A percentile compares a stretch with the other conserved stretches of the same genome.
These are phyloP conservation scores for Bauhinia variegata DNA, from an alignment of 306 rosid species.

Conservation along the genomic window DNA sequence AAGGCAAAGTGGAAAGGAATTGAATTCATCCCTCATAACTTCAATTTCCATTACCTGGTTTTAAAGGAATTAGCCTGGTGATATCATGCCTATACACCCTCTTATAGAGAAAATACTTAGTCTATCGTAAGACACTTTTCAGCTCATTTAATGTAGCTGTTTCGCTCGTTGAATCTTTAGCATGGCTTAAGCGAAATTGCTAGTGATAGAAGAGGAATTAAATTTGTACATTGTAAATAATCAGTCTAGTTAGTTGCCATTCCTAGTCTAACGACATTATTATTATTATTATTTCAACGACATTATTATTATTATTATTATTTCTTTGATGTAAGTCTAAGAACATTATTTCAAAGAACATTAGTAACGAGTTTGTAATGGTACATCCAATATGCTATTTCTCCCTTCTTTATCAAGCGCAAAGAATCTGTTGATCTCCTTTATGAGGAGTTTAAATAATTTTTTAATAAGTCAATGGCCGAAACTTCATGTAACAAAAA, in stretches of 20 bases:
- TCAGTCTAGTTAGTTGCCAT: conserved; percentile 28
- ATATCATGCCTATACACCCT: conserved; percentile 26
- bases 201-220: not conserved
- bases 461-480: too few species aligned
- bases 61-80: conserved; percentile 74
- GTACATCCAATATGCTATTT: too few species aligned
- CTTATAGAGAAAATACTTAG: not conserved
- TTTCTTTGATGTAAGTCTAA: too few species aligned
- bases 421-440: too few species aligned
- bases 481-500: too few species aligned
- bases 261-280: conserved; percentile 16
- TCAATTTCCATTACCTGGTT: conserved; percentile 72
- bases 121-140: not conserved
- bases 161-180: not conserved
- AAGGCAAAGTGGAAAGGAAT: conserved; percentile 63
- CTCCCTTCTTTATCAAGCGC: too few species aligned
- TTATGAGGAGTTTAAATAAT: too few species aligned
- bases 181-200: not conserved
- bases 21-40: conserved; percentile 78
- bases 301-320: too few species aligned
- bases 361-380: not conserved
- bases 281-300: too few species aligned
- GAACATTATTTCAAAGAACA: too few species aligned
- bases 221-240: conserved; percentile 36
- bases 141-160: not conserved